Evolutionary conservation across 768 basidiomycete species (phyloP).

Genomic region (Coprinellus micaceus): DNA sequence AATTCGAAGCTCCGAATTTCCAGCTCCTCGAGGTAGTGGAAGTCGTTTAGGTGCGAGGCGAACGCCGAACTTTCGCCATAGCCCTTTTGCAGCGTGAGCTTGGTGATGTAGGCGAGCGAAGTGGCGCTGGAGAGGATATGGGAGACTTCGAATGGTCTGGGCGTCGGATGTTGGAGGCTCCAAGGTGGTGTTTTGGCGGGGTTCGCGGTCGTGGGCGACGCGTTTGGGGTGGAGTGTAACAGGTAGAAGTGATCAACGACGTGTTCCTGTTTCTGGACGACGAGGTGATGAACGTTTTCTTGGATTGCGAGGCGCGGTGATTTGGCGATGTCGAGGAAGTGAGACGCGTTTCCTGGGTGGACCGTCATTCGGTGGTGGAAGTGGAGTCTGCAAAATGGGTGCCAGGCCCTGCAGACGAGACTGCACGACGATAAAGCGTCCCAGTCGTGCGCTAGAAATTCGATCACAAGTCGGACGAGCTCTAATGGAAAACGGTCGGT

Average conservation of each 20-base stretch:
- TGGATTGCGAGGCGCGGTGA: constrained; percentile 3
- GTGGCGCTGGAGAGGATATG: constrained; percentile 4
- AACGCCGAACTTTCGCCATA: constrained; percentile 3
- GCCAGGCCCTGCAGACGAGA: constrained; percentile 23
- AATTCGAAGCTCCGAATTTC: constrained; percentile 25
- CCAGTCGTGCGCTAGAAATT: constrained; percentile 4
- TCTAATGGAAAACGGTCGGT: constrained; percentile 9
- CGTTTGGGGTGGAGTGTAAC: not conserved
- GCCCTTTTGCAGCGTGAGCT: constrained; percentile 9
- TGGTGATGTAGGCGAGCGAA: constrained; percentile 1
- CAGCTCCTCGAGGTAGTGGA: constrained; percentile 19
- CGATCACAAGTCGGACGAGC: constrained; percentile 5
- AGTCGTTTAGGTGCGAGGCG: constrained; percentile 12
- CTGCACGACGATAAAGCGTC: constrained; percentile 16
- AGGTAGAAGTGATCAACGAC: constrained; percentile 10
- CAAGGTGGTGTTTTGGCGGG: too few relatives aligned
- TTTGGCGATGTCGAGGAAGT: constrained; percentile 5
- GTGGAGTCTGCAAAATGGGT: constrained; percentile 11
- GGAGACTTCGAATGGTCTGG: constrained; percentile 1
- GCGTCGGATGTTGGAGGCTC: too few relatives aligned
- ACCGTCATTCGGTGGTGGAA: constrained; percentile 5
- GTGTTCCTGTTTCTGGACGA: constrained; percentile 6
- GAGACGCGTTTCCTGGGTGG: constrained; percentile 1
- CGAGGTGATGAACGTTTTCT: constrained; percentile 1
- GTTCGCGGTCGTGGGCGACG: not conserved